Evolutionary conservation across 257 asterid genomes (phyloP), one percentile per base, ranked within the genome.

Genomic region (Leonotis leonurus): DNA sequence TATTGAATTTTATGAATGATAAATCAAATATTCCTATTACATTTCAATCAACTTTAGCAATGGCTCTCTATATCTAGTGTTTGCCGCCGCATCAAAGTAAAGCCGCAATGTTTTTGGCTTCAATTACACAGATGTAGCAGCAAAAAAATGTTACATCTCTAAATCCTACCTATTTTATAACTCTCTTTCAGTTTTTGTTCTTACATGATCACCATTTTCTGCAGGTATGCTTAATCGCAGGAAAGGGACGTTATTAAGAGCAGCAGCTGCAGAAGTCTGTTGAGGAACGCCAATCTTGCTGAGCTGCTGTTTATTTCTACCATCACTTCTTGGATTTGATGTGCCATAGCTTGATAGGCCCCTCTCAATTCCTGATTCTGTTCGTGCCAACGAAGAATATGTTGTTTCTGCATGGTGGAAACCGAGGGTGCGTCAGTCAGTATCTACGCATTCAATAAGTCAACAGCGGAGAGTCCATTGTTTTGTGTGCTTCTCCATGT

Each of bases 311-410:
- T 81, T 85, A 72, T 68, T 70, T 62, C 66, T 49, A 2, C 66
- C 50, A 25, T 77, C 84, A 8, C 52, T 60, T 73, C 64, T 73
- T 21, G 33, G 56, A 45, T 49, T 69, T 58, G 77, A 50, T 53
- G 69, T 27, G 64, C 74, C 79, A 25, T 79, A 78, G 76, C 72
- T 68, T 64, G 60, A 17, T 30, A 45, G 17, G 22, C 73, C 82
- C 39, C 45, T 44, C 25, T 77, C 80, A 22, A 60, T 36, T 52
- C 64, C 73, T 0, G 78, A 77, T 44, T 74, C 83, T 18, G 77
- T 72, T 18, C 75, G 77, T 52, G 83, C 85, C 73, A 81, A 70
- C 5, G 84, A 81, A 37, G 92, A 81, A 75, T 75, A 80, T 64
- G 70, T 77, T 18, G 71, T 78, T 72, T 79, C 96, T 88, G 91